Percentiles rank a stretch among this genome's conserved stretches.
Conservation (phyloP, 2,329 filamentous ascomycete species). For the Colletotrichum incanum region DNA sequence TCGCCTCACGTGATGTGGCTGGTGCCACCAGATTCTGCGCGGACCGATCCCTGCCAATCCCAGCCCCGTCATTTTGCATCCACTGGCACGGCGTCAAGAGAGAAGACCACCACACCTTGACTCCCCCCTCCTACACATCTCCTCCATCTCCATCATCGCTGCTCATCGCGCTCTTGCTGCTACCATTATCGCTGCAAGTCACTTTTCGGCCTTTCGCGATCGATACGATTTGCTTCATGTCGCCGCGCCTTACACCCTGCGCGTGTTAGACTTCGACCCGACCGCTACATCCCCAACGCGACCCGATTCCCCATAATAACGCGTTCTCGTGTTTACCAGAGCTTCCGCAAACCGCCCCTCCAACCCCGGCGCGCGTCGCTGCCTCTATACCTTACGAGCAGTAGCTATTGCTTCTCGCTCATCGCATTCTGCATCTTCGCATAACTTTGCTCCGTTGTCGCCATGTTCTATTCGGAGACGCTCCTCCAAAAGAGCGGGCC, state of each 20-base stretch:
- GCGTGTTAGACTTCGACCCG: conserved; percentile 37
- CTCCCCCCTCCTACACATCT: conserved; percentile 43
- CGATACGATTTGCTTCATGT: conserved; percentile 41
- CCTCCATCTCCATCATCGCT: conserved; percentile 42
- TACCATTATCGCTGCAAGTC: conserved; percentile 40
- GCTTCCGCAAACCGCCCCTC: conserved; percentile 32
- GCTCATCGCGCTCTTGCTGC: conserved; percentile 41
- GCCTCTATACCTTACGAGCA: conserved; percentile 31
- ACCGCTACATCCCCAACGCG: conserved; percentile 42
- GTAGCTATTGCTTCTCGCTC: conserved; percentile 30
- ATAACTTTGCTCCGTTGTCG: conserved; percentile 48
- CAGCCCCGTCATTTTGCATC: conserved; percentile 45
- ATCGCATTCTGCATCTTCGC: conserved; percentile 12
- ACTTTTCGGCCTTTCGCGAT: conserved; percentile 38
- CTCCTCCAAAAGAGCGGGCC: conserved; percentile 97
- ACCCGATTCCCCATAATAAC: conserved; percentile 43
- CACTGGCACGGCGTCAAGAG: conserved; percentile 35
- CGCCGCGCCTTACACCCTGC: conserved; percentile 32
- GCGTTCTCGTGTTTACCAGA: conserved; percentile 48
- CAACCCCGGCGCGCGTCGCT: conserved; percentile 42
- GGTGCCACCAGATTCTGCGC: conserved; percentile 37
- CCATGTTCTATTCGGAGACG: conserved; percentile 98
- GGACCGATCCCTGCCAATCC: conserved; percentile 41
- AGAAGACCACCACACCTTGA: conserved; percentile 43
- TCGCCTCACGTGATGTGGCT: conserved; percentile 43